A percentile compares a stretch with the other conserved stretches of the same genome.
These are phyloP conservation scores for Gnomoniopsis smithogilvyi DNA, from an alignment of 2,329 filamentous ascomycete species.

Conservation along the genomic window DNA sequence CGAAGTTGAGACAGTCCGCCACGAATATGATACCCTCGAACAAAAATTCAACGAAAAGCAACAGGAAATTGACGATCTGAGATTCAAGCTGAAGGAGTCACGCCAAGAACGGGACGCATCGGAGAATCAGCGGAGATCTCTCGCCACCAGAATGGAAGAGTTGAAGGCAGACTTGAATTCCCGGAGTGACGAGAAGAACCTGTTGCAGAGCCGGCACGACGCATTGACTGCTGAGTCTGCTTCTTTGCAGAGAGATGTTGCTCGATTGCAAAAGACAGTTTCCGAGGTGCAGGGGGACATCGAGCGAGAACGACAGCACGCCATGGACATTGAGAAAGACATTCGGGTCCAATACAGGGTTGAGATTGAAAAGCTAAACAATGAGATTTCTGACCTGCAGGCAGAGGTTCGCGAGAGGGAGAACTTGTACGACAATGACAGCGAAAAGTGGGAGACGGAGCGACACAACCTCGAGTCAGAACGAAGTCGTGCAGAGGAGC, in stretches of 20 bases:
- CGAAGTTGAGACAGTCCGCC: constrained; percentile 55
- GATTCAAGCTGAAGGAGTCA: constrained; percentile 40
- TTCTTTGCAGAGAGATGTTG: constrained; percentile 63
- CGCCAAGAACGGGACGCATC: constrained; percentile 40
- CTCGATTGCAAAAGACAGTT: constrained; percentile 43
- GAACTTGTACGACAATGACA: constrained; percentile 66
- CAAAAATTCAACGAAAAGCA: constrained; percentile 46
- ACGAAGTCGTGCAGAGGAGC: constrained; percentile 64
- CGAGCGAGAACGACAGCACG: constrained; percentile 53
- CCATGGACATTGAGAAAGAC: constrained; percentile 58
- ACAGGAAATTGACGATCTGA: constrained; percentile 43
- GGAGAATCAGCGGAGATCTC: constrained; percentile 33
- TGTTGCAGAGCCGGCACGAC: constrained; percentile 68
- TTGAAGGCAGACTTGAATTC: constrained; percentile 57
- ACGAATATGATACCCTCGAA: constrained; percentile 49
- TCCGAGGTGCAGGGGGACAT: constrained; percentile 46
- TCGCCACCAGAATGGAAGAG: constrained; percentile 50
- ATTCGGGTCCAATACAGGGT: constrained; percentile 51
- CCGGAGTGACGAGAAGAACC: constrained; percentile 62
- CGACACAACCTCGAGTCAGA: constrained; percentile 63
- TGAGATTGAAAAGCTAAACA: constrained; percentile 52
- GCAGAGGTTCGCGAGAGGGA: constrained; percentile 67
- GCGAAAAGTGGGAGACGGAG: constrained; percentile 69
- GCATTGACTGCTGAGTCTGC: constrained; percentile 63
- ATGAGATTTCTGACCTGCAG: constrained; percentile 61